Evolutionary conservation across 1,284 basidiomycete species (phyloP).

Genomic region (Moniliella sp.): DNA sequence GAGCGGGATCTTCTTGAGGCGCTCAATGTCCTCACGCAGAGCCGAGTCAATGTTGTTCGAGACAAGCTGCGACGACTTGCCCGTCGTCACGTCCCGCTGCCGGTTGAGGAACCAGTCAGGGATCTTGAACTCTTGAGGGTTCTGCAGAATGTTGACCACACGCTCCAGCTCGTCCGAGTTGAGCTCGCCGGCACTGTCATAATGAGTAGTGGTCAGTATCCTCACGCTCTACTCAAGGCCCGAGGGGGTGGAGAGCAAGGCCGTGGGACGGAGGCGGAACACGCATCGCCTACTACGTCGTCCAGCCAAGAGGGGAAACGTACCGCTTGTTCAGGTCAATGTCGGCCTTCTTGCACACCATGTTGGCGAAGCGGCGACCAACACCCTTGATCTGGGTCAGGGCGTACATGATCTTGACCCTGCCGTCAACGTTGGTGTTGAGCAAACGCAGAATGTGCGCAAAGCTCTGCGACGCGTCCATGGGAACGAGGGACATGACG

Average conservation of each 20-base stretch:
- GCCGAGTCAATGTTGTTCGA: slow-evolving; percentile 97
- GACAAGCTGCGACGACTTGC: slow-evolving; percentile 84
- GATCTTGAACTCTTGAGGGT: slow-evolving; percentile 98
- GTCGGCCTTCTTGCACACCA: slow-evolving; percentile 99
- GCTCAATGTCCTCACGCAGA: slow-evolving; percentile 90
- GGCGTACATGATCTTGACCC: slow-evolving; percentile 57
- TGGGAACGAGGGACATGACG: slow-evolving; percentile 5
- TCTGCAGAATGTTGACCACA: slow-evolving; percentile 96
- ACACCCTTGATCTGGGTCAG: slow-evolving; percentile 83
- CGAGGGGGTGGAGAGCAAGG: no score
- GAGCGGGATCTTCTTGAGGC: slow-evolving; percentile 96
- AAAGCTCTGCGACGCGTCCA: slow-evolving; percentile 33
- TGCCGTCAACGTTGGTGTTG: slow-evolving; percentile 99
- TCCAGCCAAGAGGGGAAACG: no score
- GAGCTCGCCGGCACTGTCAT: slow-evolving; percentile 65
- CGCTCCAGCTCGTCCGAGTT: slow-evolving; percentile 96
- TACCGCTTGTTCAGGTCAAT: slow-evolving; percentile 95
- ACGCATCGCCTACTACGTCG: no score
- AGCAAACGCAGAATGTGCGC: slow-evolving; percentile 49
- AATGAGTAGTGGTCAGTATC: not conserved
- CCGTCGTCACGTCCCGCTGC: slow-evolving; percentile 78
- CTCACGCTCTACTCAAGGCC: no score
- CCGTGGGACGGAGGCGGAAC: no score
- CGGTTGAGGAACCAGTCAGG: slow-evolving; percentile 97
- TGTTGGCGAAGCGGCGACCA: slow-evolving; percentile 89